Evolutionary conservation across 2,329 filamentous ascomycete species (phyloP).

Genomic region (Trichoderma simmonsii): DNA sequence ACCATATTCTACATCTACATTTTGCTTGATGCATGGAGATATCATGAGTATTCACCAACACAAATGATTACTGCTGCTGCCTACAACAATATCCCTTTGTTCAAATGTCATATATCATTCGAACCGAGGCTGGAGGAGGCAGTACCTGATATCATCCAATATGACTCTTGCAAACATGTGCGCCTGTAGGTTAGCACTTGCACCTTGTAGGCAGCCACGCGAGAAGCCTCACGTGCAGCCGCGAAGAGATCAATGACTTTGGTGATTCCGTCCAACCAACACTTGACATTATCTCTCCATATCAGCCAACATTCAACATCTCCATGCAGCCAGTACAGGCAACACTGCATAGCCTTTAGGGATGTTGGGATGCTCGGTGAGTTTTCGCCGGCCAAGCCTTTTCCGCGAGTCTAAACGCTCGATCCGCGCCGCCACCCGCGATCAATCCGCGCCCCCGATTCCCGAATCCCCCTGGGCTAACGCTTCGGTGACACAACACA

Average conservation of each 20-base stretch:
- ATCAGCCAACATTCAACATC: neutral
- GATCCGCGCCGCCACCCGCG: neutral
- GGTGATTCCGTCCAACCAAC: neutral
- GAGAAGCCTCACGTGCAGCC: neutral
- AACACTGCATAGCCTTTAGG: neutral
- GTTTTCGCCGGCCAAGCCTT: neutral
- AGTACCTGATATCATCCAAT: neutral
- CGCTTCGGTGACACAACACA: neutral
- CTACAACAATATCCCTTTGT: neutral
- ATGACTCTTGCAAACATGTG: neutral
- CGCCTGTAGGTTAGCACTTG: neutral
- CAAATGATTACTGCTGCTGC: neutral
- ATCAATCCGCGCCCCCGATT: neutral
- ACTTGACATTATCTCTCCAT: neutral
- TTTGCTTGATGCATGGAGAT: no score
- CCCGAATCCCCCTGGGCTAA: neutral
- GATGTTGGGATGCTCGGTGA: neutral
- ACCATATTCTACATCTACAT: neutral
- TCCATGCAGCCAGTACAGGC: neutral
- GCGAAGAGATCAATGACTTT: neutral
- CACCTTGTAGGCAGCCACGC: neutral
- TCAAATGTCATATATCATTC: neutral
- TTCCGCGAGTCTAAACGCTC: neutral
- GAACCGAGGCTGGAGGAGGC: neutral
- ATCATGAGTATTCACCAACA: no score